A percentile compares a stretch with the other conserved stretches of the same genome.
phyloP scores from a whole-genome alignment of 2,329 filamentous ascomycete genomes.

The Colletotrichum gigasporum region DNA sequence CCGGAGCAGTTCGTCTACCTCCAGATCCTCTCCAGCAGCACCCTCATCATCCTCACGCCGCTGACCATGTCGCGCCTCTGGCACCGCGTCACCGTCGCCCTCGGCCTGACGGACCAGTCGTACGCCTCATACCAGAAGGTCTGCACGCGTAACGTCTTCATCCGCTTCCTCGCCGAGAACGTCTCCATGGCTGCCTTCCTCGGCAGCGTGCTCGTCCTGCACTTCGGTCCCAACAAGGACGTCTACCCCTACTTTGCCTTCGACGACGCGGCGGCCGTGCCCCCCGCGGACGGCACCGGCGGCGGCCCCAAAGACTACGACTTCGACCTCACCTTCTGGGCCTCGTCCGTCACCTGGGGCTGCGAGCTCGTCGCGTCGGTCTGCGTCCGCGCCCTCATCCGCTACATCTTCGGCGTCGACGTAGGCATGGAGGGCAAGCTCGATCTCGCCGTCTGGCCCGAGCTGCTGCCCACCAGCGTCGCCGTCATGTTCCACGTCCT shows the following conservation, averaged over 20 bases:
- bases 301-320: constrained; percentile 70
- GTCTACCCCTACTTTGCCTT: constrained; percentile 78
- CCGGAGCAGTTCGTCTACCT: constrained; percentile 72
- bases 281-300: too few species aligned
- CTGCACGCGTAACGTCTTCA: constrained; percentile 72
- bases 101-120: constrained; percentile 66
- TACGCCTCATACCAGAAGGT: constrained; percentile 74
- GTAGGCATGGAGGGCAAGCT: constrained; percentile 72
- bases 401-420: constrained; percentile 67
- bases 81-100: constrained; percentile 63
- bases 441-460: constrained; percentile 73
- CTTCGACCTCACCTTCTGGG: constrained; percentile 70
- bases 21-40: constrained; percentile 70
- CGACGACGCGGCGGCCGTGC: too few species aligned
- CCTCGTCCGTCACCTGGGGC: constrained; percentile 71
- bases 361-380: constrained; percentile 72
- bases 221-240: constrained; percentile 73
- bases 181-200: constrained; percentile 75
- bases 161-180: constrained; percentile 73
- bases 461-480: constrained; percentile 72
- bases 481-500: constrained; percentile 74
- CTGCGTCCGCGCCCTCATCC: constrained; percentile 66
- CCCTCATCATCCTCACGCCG: constrained; percentile 71
- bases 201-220: constrained; percentile 71
- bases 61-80: constrained; percentile 69